A percentile compares a stretch with the other conserved stretches of the same genome.
These are phyloP conservation scores for Aurantiochytrium sp. DNA, from an alignment of 108 stramenopile species.

Conservation along the genomic window DNA sequence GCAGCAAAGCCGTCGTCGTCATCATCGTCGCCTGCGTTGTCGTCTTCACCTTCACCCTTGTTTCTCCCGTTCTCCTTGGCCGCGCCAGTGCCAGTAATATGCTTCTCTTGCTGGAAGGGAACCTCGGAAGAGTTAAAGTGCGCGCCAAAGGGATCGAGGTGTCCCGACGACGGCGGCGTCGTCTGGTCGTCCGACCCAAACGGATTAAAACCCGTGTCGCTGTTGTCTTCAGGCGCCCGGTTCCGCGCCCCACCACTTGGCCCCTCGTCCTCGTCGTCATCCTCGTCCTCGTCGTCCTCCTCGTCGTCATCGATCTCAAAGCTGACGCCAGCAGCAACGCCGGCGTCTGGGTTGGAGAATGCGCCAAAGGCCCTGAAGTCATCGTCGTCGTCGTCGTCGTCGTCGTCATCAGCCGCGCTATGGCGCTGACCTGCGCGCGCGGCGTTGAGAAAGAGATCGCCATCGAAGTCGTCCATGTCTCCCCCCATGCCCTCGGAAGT, in stretches of 20 bases:
- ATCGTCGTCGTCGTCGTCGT: background rate
- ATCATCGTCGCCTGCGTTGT: background rate
- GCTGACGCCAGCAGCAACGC: background rate
- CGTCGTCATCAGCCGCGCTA: background rate
- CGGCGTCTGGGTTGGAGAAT: background rate
- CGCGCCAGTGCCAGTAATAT: background rate
- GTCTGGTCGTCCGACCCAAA: background rate
- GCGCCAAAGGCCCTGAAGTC: background rate
- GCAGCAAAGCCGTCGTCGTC: background rate
- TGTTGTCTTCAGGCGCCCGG: too few relatives aligned
- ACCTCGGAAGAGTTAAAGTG: background rate
- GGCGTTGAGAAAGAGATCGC: background rate
- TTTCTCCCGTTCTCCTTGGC: too few relatives aligned
- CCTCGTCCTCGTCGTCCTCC: background rate
- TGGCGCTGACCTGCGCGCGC: background rate
- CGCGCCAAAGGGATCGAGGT: background rate
- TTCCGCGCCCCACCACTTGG: too few relatives aligned
- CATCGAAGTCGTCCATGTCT: background rate
- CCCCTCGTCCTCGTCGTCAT: background rate
- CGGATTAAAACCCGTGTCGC: background rate
- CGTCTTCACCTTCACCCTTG: too few relatives aligned
- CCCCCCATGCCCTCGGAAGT: background rate
- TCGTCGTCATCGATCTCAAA: background rate
- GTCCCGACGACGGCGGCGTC: background rate
- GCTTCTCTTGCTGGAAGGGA: background rate